A percentile compares a stretch with the other conserved stretches of the same genome.
phyloP scores from a whole-genome alignment of 805 yeast species.

The Saccharomycopsis sp. region DNA sequence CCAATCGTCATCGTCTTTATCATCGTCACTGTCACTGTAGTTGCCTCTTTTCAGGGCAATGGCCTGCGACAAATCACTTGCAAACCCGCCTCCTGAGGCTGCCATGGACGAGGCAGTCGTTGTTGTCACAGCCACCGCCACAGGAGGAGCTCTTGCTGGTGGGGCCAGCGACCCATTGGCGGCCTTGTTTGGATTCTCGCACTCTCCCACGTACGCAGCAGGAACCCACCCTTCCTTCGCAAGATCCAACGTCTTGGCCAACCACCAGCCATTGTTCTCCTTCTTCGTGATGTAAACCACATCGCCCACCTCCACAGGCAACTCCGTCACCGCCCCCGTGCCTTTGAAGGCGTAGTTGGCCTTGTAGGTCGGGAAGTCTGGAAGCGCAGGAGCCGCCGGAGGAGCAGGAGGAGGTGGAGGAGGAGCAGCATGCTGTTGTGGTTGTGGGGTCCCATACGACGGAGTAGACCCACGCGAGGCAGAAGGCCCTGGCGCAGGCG shows the following conservation, averaged over 20 bases:
- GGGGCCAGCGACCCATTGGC: constrained; percentile 2
- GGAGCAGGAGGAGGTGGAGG: constrained; percentile 70
- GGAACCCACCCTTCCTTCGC: constrained; percentile 95
- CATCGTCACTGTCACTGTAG: constrained; percentile 18
- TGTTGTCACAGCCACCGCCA: constrained; percentile 14
- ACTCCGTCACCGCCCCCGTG: constrained; percentile 69
- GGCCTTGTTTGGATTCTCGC: constrained; percentile 34
- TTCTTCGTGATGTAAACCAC: constrained; percentile 62
- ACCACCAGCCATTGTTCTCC: constrained; percentile 89
- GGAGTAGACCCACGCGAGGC: too few species aligned
- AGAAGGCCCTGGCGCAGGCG: constrained; percentile 19
- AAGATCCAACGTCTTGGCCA: constrained; percentile 72
- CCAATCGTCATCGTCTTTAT: constrained; percentile 17
- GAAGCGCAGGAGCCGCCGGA: constrained; percentile 50
- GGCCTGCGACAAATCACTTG: constrained; percentile 18
- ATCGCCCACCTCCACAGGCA: constrained; percentile 71
- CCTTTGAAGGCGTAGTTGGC: constrained; percentile 89
- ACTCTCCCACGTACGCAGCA: constrained; percentile 70
- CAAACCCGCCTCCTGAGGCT: constrained; percentile 11
- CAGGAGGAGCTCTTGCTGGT: constrained; percentile 1
- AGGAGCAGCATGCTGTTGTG: constrained; percentile 7
- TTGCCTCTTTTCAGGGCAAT: constrained; percentile 20
- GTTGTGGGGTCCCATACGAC: not conserved
- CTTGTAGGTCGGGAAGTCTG: constrained; percentile 67
- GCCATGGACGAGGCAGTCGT: constrained; percentile 4